These are phyloP conservation scores for Arthrobotrys sphaeroides DNA, from an alignment of 2,329 filamentous ascomycete species.

Conservation along the genomic window DNA sequence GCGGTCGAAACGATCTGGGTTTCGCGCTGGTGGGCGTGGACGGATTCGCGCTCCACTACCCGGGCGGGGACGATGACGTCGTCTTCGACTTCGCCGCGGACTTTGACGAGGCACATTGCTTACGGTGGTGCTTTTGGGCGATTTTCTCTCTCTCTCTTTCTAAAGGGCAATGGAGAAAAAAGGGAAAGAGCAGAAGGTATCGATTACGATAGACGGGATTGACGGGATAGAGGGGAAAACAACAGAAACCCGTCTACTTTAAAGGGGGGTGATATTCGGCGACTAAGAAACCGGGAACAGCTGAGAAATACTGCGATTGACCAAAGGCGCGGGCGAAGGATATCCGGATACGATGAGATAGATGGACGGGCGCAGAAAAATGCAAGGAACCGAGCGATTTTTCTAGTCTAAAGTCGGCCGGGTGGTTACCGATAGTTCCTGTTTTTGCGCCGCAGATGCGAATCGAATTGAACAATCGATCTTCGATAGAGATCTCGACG, in stretches of 20 bases:
- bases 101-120: constrained; percentile 58
- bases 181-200: no score
- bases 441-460: constrained; percentile 18
- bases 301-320: not conserved
- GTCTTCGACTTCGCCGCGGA: constrained; percentile 57
- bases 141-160: no score
- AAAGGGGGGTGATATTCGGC: not conserved
- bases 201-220: no score
- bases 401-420: constrained; percentile 1
- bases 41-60: constrained; percentile 47
- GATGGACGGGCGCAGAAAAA: constrained; percentile 7
- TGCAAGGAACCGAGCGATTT: constrained; percentile 49
- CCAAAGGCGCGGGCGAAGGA: not conserved
- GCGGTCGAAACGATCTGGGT: constrained; percentile 53
- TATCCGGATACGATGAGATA: not conserved
- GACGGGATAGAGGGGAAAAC: not conserved
- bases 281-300: no score
- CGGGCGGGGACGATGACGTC: constrained; percentile 55
- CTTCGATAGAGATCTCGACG: not conserved
- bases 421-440: not conserved
- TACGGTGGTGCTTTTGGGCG: not conserved
- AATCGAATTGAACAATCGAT: not conserved
- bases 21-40: constrained; percentile 25
- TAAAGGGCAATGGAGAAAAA: no score
- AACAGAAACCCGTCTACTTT: not conserved